Conservation (phyloP, 148 eudicot genomes). For the Cornus controversa region DNA sequence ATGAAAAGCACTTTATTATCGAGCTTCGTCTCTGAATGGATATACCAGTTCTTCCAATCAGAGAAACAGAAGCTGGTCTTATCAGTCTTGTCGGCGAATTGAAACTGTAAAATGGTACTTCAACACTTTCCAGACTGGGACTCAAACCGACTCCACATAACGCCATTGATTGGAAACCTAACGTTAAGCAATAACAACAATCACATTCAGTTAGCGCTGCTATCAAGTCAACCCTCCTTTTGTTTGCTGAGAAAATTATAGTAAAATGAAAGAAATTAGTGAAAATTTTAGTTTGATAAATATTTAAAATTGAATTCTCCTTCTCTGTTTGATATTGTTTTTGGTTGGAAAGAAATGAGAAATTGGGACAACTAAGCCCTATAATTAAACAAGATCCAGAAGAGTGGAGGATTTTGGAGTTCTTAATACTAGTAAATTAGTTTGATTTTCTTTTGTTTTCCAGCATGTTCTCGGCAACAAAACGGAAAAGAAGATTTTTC, state of each 20-base stretch:
- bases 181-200: not conserved
- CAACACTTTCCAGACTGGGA: conserved; percentile 45
- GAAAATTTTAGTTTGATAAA: no score
- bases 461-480: not conserved
- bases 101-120: conserved; percentile 30
- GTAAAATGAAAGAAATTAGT: not conserved
- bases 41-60: conserved; percentile 13
- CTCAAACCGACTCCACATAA: conserved; percentile 43
- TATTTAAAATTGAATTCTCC: not conserved
- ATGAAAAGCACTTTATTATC: conserved; percentile 39
- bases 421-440: not conserved
- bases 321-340: not conserved
- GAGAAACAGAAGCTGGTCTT: conserved; percentile 22
- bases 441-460: not conserved
- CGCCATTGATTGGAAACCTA: conserved; percentile 40
- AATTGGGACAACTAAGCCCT: not conserved
- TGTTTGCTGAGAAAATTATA: not conserved
- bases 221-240: not conserved
- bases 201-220: not conserved
- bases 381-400: not conserved
- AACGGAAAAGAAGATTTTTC: not conserved
- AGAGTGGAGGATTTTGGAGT: not conserved
- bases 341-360: not conserved
- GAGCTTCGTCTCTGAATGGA: conserved; percentile 20
- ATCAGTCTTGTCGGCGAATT: conserved; percentile 43